Percentiles rank a stretch among this genome's conserved stretches.
These are phyloP conservation scores for Mallotus nudiflorus DNA, from an alignment of 345 rosid species.

Conservation along the genomic window DNA sequence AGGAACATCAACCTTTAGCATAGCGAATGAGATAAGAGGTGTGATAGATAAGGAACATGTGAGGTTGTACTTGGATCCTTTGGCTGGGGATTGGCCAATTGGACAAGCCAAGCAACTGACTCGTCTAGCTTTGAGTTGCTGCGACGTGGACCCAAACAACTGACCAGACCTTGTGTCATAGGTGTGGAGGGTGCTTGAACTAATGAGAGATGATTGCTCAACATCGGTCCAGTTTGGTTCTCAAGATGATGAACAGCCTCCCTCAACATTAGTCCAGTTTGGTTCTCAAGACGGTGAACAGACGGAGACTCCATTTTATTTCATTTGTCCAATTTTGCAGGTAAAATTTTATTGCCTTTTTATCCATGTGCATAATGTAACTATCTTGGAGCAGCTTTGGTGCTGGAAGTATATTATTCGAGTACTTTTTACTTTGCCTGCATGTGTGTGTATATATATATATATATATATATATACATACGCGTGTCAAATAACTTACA, in stretches of 20 bases:
- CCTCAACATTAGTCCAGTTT: too few species aligned
- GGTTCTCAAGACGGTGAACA: conserved; percentile 48
- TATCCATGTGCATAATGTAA: too few species aligned
- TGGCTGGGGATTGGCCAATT: conserved; percentile 95
- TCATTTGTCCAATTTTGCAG: conserved; percentile 81
- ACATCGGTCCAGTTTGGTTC: too few species aligned
- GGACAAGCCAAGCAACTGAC: conserved; percentile 77
- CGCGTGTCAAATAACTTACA: too few species aligned
- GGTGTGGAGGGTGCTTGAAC: conserved; percentile 81
- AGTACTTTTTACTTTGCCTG: too few species aligned
- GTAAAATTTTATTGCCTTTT: too few species aligned
- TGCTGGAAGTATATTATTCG: too few species aligned
- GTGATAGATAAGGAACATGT: conserved; percentile 55
- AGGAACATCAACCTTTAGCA: conserved; percentile 58
- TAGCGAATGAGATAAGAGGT: conserved; percentile 55
- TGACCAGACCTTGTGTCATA: conserved; percentile 81
- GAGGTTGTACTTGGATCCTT: conserved; percentile 62
- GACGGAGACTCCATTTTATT: conserved; percentile 68
- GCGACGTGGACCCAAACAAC: conserved; percentile 51
- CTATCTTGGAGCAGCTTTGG: too few species aligned
- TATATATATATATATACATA: too few species aligned
- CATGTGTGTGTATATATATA: too few species aligned
- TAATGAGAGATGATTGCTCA: too few species aligned
- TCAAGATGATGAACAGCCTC: too few species aligned
- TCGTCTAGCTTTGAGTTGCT: conserved; percentile 78